These are phyloP conservation scores for Heteromeles arbutifolia DNA, from an alignment of 306 rosid species.

Conservation along the genomic window DNA sequence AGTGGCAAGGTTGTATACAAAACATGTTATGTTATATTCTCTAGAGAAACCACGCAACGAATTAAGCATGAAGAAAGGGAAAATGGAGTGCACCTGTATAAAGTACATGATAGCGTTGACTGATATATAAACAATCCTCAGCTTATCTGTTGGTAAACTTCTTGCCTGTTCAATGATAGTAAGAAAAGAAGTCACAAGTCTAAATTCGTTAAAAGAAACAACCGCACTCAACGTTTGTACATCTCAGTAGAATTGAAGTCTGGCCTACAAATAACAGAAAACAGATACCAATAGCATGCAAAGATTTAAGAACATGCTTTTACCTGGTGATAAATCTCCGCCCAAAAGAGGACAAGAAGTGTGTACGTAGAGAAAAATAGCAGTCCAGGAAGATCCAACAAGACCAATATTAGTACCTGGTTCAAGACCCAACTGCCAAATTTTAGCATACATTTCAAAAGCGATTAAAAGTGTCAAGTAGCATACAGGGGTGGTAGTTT, in stretches of 20 bases:
- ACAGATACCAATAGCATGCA: background rate
- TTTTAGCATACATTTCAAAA: slow-evolving; percentile 14
- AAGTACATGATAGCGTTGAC: slow-evolving; percentile 58
- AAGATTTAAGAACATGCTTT: slow-evolving; percentile 15
- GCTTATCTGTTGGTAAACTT: slow-evolving; percentile 83
- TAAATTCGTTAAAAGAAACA: background rate
- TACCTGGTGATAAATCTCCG: slow-evolving; percentile 97
- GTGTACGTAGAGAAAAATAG: slow-evolving; percentile 90
- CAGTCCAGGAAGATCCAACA: slow-evolving; percentile 83
- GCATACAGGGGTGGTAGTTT: background rate
- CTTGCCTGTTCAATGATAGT: slow-evolving; percentile 57
- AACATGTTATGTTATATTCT: background rate
- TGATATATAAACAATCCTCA: slow-evolving; percentile 59
- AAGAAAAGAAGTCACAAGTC: background rate
- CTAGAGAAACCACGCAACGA: background rate
- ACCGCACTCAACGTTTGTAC: background rate
- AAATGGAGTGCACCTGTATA: slow-evolving; percentile 52
- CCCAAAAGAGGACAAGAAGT: slow-evolving; percentile 92
- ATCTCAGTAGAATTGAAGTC: background rate
- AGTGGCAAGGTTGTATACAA: background rate
- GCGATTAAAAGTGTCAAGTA: background rate
- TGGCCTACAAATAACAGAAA: background rate
- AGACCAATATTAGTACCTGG: slow-evolving; percentile 59
- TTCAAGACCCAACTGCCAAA: slow-evolving; percentile 22
- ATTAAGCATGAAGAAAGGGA: slow-evolving; percentile 1